Evolutionary conservation across 345 rosid genomes (phyloP), one percentile per base, ranked within the genome.

Genomic region (Combretum micranthum): DNA sequence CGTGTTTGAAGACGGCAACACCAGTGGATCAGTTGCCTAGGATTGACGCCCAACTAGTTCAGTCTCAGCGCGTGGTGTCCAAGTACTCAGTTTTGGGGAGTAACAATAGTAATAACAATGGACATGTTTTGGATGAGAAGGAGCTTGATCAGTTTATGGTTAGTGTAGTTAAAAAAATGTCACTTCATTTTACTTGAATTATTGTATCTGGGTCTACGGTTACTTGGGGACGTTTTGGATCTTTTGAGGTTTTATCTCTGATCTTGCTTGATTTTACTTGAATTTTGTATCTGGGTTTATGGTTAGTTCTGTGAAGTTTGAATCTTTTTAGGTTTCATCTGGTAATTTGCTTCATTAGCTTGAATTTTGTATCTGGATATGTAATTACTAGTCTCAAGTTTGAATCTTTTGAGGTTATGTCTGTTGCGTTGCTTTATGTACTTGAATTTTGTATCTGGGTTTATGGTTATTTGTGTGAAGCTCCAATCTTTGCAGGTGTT

Each of bases 81-180:
- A 89, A 89, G 72, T 89, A 86, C 81, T 32, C 39, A 32, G 10
- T 32, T 7, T 1, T 32, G 39, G 39, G 39, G 39, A 32, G 10
- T 32, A 32, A 32, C 8, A 32, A 32, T 32, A 79, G 94, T 4
- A 70, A 13, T 25, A 83, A 82, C 6, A 73, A 64, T 15, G 65
- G 50, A 48, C 92, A 79, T 20, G 85, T 68, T 68, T 69, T 60
- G 4, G 97, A 86, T 59, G 95, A 82, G 43, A 86, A 82, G 64
- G 97, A 84, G 69, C 95, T 89, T 58, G 95, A 89, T 75, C 95
- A 86, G 74, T 89, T 89, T 89, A 84, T 89, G 94, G 96, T 88
- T 62, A 19, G 78, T 50, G 42, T 23, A 50, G 52, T 26, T 13
- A 39, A 56, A 25, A 54, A 52, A 50, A 61, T 61, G 22, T 50